These are phyloP conservation scores for Closterium sp. DNA, from an alignment of 139 green algal genomes.

Conservation along the genomic window DNA sequence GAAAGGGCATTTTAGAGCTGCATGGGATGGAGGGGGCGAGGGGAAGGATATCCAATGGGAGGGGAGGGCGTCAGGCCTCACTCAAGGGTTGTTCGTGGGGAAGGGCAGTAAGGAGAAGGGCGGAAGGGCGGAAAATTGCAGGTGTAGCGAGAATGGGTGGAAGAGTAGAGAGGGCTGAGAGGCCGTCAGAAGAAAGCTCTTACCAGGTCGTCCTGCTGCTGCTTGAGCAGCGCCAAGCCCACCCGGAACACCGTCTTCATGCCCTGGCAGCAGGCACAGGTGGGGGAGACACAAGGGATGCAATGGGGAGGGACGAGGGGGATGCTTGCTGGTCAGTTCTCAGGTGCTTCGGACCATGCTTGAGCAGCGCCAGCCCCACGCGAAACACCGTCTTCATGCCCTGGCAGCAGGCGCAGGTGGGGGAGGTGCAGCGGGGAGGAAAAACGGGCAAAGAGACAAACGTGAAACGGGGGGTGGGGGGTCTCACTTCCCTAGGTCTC, in stretches of 20 bases:
- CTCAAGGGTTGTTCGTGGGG: no score
- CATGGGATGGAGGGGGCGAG: background rate
- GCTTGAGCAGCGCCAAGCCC: conserved; percentile 67
- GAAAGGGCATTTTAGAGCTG: conserved; percentile 44
- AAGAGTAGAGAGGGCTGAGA: background rate
- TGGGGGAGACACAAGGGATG: background rate
- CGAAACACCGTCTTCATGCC: background rate
- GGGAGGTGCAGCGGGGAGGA: no score
- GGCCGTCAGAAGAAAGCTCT: background rate
- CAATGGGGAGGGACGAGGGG: background rate
- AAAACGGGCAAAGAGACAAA: no score
- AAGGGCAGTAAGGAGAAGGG: background rate
- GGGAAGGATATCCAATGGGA: background rate
- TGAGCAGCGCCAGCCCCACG: no score
- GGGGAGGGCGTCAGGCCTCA: background rate
- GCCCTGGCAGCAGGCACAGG: conserved; percentile 52
- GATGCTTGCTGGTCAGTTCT: no score
- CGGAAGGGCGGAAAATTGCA: background rate
- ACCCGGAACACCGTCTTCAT: conserved; percentile 70
- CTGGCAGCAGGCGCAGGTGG: conserved; percentile 36
- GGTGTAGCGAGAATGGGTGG: background rate
- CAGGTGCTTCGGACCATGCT: no score
- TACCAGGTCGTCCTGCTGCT: conserved; percentile 61
- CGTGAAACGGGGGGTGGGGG: no score
- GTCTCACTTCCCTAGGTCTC: no score